phyloP scores from a whole-genome alignment of 495 filamentous ascomycete genomes.

The Oidiodendron maius region DNA sequence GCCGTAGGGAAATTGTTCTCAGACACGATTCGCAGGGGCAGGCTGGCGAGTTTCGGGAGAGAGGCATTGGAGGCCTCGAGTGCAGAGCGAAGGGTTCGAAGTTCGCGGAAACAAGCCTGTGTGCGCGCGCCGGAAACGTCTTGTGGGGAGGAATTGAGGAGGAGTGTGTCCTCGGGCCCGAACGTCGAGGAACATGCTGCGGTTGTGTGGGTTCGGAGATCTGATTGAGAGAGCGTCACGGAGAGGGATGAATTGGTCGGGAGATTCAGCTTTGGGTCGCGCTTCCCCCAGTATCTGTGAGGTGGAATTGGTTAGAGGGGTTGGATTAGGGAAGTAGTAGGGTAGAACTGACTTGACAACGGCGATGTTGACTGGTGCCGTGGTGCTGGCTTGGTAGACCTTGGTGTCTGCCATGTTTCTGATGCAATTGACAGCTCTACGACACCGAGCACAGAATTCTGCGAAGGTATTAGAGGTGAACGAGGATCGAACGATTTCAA shows the following conservation, averaged over 20 bases:
- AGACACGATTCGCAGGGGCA: constrained; percentile 75
- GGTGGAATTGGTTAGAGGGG: constrained; percentile 46
- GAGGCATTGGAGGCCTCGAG: constrained; percentile 66
- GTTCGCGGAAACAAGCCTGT: constrained; percentile 81
- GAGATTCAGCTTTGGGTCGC: constrained; percentile 85
- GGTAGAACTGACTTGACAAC: constrained; percentile 78
- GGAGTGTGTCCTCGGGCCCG: constrained; percentile 61
- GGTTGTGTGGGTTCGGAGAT: constrained; percentile 92
- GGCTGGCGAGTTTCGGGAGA: constrained; percentile 68
- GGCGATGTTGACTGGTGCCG: constrained; percentile 97
- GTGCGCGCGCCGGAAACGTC: constrained; percentile 82
- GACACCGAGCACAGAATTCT: no score
- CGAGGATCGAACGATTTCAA: no score
- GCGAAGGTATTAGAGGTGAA: no score
- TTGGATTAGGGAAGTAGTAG: constrained; percentile 11
- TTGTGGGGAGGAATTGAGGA: constrained; percentile 76
- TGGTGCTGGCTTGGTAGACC: constrained; percentile 88
- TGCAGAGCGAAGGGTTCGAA: constrained; percentile 66
- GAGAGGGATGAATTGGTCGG: constrained; percentile 96
- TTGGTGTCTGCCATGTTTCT: constrained; percentile 43
- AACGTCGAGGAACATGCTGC: constrained; percentile 82
- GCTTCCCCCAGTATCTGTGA: constrained; percentile 99
- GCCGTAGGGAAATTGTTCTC: constrained; percentile 99
- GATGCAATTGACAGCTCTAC: no score
- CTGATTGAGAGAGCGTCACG: constrained; percentile 88